Base-by-base conservation (phyloP, 2,329 filamentous ascomycete genomes). In the Neofusicoccum cordaticola region DNA sequence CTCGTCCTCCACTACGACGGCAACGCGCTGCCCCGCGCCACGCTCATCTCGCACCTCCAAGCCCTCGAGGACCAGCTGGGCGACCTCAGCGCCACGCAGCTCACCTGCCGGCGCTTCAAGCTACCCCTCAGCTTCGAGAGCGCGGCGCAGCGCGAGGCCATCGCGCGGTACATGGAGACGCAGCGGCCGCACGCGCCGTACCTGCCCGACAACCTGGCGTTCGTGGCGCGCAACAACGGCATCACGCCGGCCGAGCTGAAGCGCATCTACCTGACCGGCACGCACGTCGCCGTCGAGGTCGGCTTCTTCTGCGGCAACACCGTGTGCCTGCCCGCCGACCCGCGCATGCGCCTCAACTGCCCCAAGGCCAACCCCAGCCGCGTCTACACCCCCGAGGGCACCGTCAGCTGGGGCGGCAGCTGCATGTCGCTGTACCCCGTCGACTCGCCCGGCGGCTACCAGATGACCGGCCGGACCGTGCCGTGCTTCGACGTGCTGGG, bases 161-260 rank as follows among this genome's bases (percentile, higher is more conserved):
- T 87, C 0, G 76, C 84, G 51, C 81, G 87, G 3, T 90, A 90
- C 72, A 84, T 84, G 71, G 84, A 84, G 27, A 88, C 86, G 0
- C 86, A 88, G 67, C 81, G 87, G 6, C 81, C 83, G 1, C 82
- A 86, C 56, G 87, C 87, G 0, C 82, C 85, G 0, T 90, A 87
- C 70, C 78, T 89, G 0, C 87, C 87, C 0, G 84, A 86, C 68
- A 88, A 88, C 62, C 78, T 88, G 45, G 79, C 83, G 0, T 90
- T 89, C 64, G 77, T 80, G 0, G 83, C 83, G 1, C 81, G 81
- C 67, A 85, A 84, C 71, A 86, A 86, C 67, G 84, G 81, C 3
- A 81, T 86, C 65, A 75, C 79, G 2, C 72, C 78, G 0, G 75
- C 81, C 47, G 79, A 85, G 65, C 74, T 86, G 3, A 79, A 82